Evolutionary conservation across 2,329 filamentous ascomycete species (phyloP), one percentile per base, ranked within the genome.

Genomic region (Huntiella bhutanensis): DNA sequence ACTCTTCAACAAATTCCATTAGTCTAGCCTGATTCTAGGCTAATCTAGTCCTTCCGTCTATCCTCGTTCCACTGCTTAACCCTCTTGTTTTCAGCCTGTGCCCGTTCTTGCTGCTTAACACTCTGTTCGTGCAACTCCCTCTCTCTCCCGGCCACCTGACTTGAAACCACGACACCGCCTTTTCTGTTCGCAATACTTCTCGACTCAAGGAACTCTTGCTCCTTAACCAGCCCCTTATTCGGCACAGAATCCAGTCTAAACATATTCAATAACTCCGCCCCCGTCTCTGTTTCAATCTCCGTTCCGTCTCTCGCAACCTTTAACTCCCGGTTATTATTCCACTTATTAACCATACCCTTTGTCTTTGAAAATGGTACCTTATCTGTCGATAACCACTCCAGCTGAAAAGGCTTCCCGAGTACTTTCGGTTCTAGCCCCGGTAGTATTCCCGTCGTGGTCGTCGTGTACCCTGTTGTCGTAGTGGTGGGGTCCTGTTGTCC

Each of bases 271-370:
- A 96, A 64, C 54, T 75, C 75, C 54, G 76, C 75, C 4, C 87
- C 88, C 38, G 93, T 73, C 28, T 69, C 73, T 22, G 87, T 82
- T 60, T 96, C 88, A 45, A 96, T 66, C 60, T 96, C 88, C 0
- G 88, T 96, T 2, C 88, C 88, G 55, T 96, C 88, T 55, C 88
- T 73, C 17, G 88, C 88, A 57, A 96, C 94, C 62, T 96, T 96
- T 51, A 96, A 83, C 58, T 96, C 88, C 45, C 88, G 70, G 56
- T 95, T 94, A 4, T 84, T 82, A 59, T 96, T 96, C 84, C 86
- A 94, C 0, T 85, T 82, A 58, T 96, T 96, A 33, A 87, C 74
- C 47, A 96, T 63, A 0, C 88, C 87, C 52, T 86, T 69, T 0
- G 87, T 93, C 38, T 82, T 75, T 59, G 91, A 92, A 58, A 96